Base-by-base conservation (phyloP, 139 green algal species). In the Chlorella sp. region DNA sequence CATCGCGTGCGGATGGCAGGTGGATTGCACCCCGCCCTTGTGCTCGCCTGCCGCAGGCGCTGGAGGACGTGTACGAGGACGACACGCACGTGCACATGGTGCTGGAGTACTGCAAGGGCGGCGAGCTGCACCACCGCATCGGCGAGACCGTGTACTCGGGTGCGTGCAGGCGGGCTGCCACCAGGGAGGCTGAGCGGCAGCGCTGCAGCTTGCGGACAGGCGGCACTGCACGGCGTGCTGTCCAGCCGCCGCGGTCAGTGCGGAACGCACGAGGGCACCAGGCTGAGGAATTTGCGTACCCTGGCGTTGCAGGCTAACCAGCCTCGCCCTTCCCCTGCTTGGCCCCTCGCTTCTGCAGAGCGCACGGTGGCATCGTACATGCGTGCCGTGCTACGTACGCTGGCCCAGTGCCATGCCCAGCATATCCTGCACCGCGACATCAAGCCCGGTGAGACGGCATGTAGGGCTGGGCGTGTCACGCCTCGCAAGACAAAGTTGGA, bases 71-170 rank as follows among this genome's bases (percentile, higher is more conserved):
- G 30, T 97, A 93, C 69, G 96, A 98, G 90, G 94, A 98, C 81
- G 92, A 95, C 26, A 72, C 78, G 9, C 69, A 91, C 64, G 85
- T 98, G 28, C 93, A 98, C 89, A 94, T 98, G 84, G 84, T 98
- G n/a, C 96, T 97, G 93, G 94, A 98, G 92, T 87, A 84, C 24
- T 98, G 95, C 90, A 77, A 80, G 30, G 95, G 95, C 2, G 95
- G 95, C 0, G 95, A 98, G 89, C 91, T 98, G 51, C 79, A 93
- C 70, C 91, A 95, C 84, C 73, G 82, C 16, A 93, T 97, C 60
- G 93, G 92, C 28, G 82, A 85, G 26, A 81, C 84, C 9, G 89
- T 93, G 72, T 98, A 97, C 90, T 94, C 87, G 22, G 95, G 95
- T 81, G 81, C 20, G 81, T 54, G 62, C n/a, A 2, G 11, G 76